These are phyloP conservation scores for Botrytis galanthina DNA, from an alignment of 2,329 filamentous ascomycete species.

Conservation along the genomic window DNA sequence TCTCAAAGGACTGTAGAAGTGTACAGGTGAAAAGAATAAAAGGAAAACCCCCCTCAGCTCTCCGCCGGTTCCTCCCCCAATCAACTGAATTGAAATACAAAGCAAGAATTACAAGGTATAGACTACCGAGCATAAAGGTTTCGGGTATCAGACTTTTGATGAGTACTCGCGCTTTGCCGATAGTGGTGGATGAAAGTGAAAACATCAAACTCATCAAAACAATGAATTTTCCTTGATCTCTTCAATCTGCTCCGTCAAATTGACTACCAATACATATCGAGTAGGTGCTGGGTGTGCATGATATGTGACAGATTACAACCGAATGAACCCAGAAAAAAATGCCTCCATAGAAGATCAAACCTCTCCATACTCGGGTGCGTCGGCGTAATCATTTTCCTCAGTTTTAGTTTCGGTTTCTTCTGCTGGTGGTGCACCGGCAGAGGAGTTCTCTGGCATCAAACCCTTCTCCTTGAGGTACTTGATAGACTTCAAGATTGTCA, in stretches of 20 bases:
- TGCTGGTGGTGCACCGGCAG: constrained; percentile 30
- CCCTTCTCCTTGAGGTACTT: constrained; percentile 58
- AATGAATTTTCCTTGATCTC: constrained; percentile 22
- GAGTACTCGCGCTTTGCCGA: neutral
- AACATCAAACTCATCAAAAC: constrained; percentile 24
- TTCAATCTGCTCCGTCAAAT: constrained; percentile 11
- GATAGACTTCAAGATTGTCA: constrained; percentile 63
- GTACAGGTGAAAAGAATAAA: neutral
- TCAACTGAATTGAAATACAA: constrained; percentile 6
- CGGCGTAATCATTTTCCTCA: constrained; percentile 35
- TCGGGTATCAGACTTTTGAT: constrained; percentile 7
- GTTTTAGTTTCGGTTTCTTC: constrained; percentile 27
- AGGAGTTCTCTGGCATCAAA: constrained; percentile 37
- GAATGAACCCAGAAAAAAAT: constrained; percentile 6
- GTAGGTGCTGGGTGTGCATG: neutral
- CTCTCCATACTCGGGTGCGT: constrained; percentile 28
- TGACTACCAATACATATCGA: constrained; percentile 19
- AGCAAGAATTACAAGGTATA: constrained; percentile 12
- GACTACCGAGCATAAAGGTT: neutral
- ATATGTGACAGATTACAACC: neutral
- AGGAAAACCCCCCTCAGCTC: neutral
- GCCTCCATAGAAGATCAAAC: constrained; percentile 13
- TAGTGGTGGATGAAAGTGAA: constrained; percentile 4
- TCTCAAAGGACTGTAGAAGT: constrained; percentile 7
- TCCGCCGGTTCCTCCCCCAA: neutral